Evolutionary conservation across 306 rosid genomes (phyloP).

Genomic region (Acacia confusa): DNA sequence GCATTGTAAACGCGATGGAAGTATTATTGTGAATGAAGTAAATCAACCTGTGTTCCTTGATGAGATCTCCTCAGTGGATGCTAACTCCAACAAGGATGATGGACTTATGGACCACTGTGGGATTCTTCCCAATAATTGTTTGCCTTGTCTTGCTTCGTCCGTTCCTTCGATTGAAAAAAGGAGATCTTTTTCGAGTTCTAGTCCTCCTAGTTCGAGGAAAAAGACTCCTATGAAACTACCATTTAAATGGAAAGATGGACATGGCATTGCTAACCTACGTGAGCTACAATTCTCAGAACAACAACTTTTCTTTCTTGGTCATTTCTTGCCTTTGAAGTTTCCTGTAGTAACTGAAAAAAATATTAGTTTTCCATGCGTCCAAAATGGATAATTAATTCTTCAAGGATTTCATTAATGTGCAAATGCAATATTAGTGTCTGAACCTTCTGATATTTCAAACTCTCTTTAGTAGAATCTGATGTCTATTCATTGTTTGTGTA

Average conservation of each 20-base stretch:
- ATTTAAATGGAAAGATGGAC: constrained; percentile 77
- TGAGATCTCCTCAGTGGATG: constrained; percentile 76
- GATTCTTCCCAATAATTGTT: constrained; percentile 80
- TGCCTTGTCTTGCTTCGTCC: constrained; percentile 87
- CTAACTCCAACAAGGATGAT: constrained; percentile 58
- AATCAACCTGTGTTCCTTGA: constrained; percentile 78
- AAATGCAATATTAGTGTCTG: background rate
- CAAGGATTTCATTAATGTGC: background rate
- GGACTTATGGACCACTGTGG: constrained; percentile 80
- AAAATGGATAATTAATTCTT: background rate
- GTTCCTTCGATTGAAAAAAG: constrained; percentile 71
- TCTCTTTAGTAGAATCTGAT: background rate
- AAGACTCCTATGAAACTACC: constrained; percentile 62
- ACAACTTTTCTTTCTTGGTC: background rate
- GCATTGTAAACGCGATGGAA: constrained; percentile 9
- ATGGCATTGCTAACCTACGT: constrained; percentile 62
- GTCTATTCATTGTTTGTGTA: background rate
- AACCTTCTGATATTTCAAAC: background rate
- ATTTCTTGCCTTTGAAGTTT: background rate
- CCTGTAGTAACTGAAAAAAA: background rate
- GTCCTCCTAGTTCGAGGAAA: constrained; percentile 81
- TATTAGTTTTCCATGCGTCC: background rate
- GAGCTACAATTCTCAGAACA: constrained; percentile 44
- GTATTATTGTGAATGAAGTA: constrained; percentile 34
- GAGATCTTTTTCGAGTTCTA: constrained; percentile 67